Evolutionary conservation across 192 early-diverging fungal species (phyloP).

Genomic region (Coemansia sp.): DNA sequence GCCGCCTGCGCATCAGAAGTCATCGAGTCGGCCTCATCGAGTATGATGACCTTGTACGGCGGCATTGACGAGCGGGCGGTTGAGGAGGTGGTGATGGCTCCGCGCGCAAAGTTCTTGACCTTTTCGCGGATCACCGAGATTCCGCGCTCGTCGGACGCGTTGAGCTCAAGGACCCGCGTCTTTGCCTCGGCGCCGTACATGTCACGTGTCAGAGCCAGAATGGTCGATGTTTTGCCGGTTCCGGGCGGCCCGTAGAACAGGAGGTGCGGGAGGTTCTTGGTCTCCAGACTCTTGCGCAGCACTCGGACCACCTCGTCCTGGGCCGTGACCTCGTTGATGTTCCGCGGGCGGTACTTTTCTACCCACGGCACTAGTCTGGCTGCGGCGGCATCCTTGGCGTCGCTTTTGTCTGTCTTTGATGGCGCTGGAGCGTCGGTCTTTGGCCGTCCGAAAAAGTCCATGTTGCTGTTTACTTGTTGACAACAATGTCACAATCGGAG

Average conservation of each 20-base stretch:
- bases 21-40: conserved; percentile 98
- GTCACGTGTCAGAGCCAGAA: conserved; percentile 77
- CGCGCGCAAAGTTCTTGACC: conserved; percentile 90
- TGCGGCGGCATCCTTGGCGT: neutral
- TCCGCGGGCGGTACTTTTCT: conserved; percentile 92
- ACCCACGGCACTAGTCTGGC: conserved; percentile 70
- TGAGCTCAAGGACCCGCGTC: conserved; percentile 85
- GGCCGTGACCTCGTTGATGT: conserved; percentile 82
- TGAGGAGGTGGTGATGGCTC: no score
- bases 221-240: conserved; percentile 96
- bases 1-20: conserved; percentile 92
- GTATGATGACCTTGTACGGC: conserved; percentile 93
- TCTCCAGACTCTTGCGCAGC: conserved; percentile 78
- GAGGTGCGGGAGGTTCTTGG: conserved; percentile 92
- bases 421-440: conserved; percentile 7
- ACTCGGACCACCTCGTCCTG: conserved; percentile 89
- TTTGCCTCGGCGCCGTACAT: conserved; percentile 73
- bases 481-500: no score
- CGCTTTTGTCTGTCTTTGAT: conserved; percentile 2
- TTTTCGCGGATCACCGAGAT: conserved; percentile 90
- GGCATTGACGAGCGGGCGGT: conserved; percentile 39
- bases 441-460: conserved; percentile 49
- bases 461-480: conserved; percentile 1
- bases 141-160: conserved; percentile 98
- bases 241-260: conserved; percentile 98